Conservation (phyloP, 306 rosid genomes). For the Lagenaria siceraria region DNA sequence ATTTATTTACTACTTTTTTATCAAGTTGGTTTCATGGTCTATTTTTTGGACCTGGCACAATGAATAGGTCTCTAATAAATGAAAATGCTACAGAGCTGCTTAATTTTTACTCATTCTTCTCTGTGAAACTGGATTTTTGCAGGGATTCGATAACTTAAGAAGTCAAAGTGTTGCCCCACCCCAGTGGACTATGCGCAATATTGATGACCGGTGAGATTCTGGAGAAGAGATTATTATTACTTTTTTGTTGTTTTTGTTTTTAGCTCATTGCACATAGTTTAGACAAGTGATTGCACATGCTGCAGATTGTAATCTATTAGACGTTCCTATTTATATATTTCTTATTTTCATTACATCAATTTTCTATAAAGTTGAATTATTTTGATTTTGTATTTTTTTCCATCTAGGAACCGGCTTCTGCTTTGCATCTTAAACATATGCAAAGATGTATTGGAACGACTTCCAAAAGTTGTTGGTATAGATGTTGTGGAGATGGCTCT, state of each 20-base stretch:
- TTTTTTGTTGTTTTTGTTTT: not conserved
- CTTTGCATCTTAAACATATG: slow-evolving; percentile 58
- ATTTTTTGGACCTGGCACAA: not conserved
- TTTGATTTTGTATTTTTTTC: not conserved
- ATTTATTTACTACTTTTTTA: not conserved
- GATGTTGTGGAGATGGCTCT: slow-evolving; percentile 99
- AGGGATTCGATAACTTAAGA: slow-evolving; percentile 95
- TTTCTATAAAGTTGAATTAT: not conserved
- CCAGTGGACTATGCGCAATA: slow-evolving; percentile 96
- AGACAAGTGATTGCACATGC: not conserved
- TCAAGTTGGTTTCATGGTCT: not conserved
- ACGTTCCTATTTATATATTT: not conserved
- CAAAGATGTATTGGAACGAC: slow-evolving; percentile 70
- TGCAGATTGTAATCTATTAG: not conserved
- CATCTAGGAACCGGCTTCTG: slow-evolving; percentile 77
- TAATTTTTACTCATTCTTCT: not conserved
- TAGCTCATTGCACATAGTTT: not conserved
- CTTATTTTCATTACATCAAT: not conserved
- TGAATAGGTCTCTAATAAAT: not conserved
- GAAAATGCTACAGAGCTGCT: not conserved
- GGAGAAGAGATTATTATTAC: not conserved
- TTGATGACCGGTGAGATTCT: slow-evolving; percentile 70
- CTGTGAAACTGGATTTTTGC: slow-evolving; percentile 15
- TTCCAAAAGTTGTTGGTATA: slow-evolving; percentile 90
- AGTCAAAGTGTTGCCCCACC: slow-evolving; percentile 85